These are phyloP conservation scores for Micromonas pusilla DNA, from an alignment of 139 green algal species.

Conservation along the genomic window DNA sequence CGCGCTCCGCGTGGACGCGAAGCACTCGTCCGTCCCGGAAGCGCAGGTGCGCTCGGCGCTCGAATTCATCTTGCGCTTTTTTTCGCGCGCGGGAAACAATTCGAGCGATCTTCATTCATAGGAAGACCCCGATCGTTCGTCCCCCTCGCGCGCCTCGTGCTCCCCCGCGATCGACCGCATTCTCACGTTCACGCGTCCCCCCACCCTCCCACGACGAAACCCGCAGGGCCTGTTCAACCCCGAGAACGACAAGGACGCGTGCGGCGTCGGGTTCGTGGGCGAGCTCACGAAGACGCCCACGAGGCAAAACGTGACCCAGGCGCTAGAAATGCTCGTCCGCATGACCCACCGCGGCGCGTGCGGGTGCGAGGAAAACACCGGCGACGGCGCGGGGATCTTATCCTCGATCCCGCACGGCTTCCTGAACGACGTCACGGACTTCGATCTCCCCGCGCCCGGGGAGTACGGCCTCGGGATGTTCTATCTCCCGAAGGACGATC, in stretches of 20 bases:
- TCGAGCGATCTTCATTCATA: too few species aligned
- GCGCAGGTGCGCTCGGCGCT: background rate
- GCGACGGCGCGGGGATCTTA: constrained; percentile 89
- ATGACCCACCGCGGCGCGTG: constrained; percentile 87
- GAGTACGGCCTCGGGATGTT: constrained; percentile 74
- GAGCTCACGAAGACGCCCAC: constrained; percentile 71
- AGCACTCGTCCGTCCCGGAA: background rate
- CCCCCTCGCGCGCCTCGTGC: too few species aligned
- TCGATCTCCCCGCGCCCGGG: constrained; percentile 54
- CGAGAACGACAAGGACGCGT: constrained; percentile 68
- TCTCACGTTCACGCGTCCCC: background rate
- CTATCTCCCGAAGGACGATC: constrained; percentile 73
- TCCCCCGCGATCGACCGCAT: background rate
- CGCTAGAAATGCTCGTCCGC: constrained; percentile 78
- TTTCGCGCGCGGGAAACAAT: too few species aligned
- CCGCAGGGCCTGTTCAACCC: constrained; percentile 38
- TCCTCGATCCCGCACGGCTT: constrained; percentile 82
- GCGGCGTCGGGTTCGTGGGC: constrained; percentile 84
- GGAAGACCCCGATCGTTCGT: too few species aligned
- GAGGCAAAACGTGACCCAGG: constrained; percentile 61
- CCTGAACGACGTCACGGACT: constrained; percentile 59
- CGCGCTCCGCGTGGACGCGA: background rate
- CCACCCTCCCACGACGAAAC: background rate
- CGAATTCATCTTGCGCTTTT: background rate
- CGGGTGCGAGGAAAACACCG: constrained; percentile 89